phyloP scores from a whole-genome alignment of 2,329 filamentous ascomycete genomes.

The Septoria petroselini region DNA sequence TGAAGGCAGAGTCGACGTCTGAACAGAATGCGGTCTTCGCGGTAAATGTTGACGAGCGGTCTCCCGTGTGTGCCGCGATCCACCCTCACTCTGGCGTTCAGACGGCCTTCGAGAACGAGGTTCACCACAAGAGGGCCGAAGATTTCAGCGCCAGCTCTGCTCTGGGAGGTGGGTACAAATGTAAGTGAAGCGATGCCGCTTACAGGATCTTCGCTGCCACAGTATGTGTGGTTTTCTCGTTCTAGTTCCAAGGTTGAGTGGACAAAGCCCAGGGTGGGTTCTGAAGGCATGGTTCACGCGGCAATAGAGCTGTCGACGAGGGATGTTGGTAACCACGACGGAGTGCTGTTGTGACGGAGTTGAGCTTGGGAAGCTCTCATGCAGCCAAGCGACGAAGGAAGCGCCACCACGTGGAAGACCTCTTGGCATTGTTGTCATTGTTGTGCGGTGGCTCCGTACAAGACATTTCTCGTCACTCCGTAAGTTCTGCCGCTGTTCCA shows the following conservation, averaged over 20 bases:
- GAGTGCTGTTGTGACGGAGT: too few relatives aligned
- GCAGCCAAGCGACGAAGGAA: too few relatives aligned
- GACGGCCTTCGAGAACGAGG: neutral
- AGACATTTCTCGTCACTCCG: too few relatives aligned
- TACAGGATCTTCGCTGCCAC: neutral
- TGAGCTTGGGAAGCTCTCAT: too few relatives aligned
- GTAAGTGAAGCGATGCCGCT: neutral
- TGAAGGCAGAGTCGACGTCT: neutral
- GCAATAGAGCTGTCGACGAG: too few relatives aligned
- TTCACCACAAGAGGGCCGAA: slow-evolving; percentile 1
- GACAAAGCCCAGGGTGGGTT: neutral
- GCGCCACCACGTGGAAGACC: too few relatives aligned
- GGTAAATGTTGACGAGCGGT: neutral
- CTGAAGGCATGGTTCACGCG: neutral
- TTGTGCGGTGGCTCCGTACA: too few relatives aligned
- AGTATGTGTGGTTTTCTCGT: neutral
- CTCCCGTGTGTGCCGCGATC: neutral
- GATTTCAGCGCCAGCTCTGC: neutral
- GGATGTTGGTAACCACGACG: too few relatives aligned
- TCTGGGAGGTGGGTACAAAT: neutral
- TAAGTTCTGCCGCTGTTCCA: neutral
- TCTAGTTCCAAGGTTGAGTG: neutral
- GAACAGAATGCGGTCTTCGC: neutral
- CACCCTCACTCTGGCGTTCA: neutral
- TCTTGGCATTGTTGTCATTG: too few relatives aligned